phyloP scores from a whole-genome alignment of 495 filamentous ascomycete genomes.

The Annulohypoxylon moriforme region DNA sequence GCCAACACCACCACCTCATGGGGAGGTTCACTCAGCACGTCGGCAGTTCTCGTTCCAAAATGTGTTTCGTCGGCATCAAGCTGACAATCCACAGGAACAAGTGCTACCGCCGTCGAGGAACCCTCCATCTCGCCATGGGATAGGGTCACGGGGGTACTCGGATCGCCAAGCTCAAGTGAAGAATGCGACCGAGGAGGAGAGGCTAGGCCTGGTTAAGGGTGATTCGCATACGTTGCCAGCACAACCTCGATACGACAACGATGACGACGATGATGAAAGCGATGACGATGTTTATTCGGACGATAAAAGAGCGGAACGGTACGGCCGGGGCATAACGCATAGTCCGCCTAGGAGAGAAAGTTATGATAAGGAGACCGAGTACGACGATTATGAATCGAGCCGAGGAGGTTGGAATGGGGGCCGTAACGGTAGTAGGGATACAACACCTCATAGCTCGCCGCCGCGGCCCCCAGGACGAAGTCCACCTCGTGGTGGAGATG shows the following conservation, averaged over 20 bases:
- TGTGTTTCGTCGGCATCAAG: conserved; percentile 69
- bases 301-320: conserved; percentile 50
- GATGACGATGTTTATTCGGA: conserved; percentile 50
- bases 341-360: conserved; percentile 41
- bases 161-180: conserved; percentile 56
- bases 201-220: conserved; percentile 85
- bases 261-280: conserved; percentile 46
- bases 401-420: conserved; percentile 41
- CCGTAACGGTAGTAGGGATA: conserved; percentile 34
- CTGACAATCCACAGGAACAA: conserved; percentile 49
- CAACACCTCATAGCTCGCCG: conserved; percentile 32
- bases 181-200: conserved; percentile 86
- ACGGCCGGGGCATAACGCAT: conserved; percentile 57
- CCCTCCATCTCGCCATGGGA: conserved; percentile 52
- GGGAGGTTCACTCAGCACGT: conserved; percentile 52
- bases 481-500: conserved; percentile 39
- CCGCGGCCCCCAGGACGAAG: conserved; percentile 40
- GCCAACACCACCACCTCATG: conserved; percentile 64
- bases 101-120: conserved; percentile 38
- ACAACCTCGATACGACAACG: conserved; percentile 52
- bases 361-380: conserved; percentile 35
- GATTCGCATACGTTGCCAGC: conserved; percentile 64
- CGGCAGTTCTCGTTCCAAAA: conserved; percentile 94
- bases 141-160: conserved; percentile 62
- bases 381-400: conserved; percentile 38